A percentile compares a stretch with the other conserved stretches of the same genome.
Evolutionary conservation across 805 yeast species (phyloP).

Genomic region (Maudiozyma serrabonitensis): DNA sequence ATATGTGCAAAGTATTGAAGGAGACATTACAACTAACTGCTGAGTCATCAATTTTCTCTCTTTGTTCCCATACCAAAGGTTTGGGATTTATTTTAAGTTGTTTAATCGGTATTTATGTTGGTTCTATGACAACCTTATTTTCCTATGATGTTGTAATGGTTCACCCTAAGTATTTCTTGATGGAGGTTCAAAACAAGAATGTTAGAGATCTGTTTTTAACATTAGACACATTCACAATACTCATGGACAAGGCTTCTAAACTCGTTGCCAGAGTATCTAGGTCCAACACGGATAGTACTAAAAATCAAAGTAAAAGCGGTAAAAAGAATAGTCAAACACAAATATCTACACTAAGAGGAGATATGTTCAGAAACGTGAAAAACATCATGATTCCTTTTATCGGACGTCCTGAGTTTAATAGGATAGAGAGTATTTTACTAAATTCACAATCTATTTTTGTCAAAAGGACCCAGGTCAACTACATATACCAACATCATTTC

Average conservation of each 20-base stretch:
- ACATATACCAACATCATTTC: constrained; percentile 67
- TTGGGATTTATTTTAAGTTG: constrained; percentile 84
- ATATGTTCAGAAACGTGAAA: constrained; percentile 46
- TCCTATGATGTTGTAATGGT: constrained; percentile 69
- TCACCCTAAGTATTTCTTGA: constrained; percentile 62
- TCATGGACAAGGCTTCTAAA: constrained; percentile 56
- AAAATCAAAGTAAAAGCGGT: not conserved
- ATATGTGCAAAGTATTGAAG: constrained; percentile 78
- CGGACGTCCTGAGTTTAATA: constrained; percentile 58
- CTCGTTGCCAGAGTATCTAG: constrained; percentile 10
- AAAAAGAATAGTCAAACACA: constrained; percentile 4
- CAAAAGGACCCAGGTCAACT: constrained; percentile 58
- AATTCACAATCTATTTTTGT: constrained; percentile 57
- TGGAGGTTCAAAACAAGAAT: constrained; percentile 61
- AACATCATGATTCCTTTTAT: constrained; percentile 79
- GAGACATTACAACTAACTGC: constrained; percentile 82
- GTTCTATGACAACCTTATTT: constrained; percentile 74
- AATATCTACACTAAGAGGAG: constrained; percentile 14
- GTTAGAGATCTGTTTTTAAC: constrained; percentile 83
- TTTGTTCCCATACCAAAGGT: constrained; percentile 77
- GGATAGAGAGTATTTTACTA: constrained; percentile 48
- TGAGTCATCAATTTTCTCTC: constrained; percentile 65
- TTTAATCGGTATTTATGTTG: constrained; percentile 74
- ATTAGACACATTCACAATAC: constrained; percentile 70
- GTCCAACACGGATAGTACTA: not conserved